These are phyloP conservation scores for Alternaria atra DNA, from an alignment of 2,329 filamentous ascomycete genomes.

Conservation along the genomic window DNA sequence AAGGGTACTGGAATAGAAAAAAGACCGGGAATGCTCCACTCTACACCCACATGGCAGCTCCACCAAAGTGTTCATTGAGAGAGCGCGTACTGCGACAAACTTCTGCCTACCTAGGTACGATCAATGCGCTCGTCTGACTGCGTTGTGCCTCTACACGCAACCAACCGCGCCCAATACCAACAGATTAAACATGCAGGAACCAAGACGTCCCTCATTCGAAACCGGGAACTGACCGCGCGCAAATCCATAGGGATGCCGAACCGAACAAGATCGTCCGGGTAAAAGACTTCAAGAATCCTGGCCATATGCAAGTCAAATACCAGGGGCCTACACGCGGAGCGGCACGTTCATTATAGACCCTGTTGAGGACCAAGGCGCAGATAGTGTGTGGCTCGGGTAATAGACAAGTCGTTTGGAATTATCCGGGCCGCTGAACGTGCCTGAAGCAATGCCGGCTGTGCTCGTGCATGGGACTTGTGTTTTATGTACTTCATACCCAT, in stretches of 20 bases:
- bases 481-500: neutral
- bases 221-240: neutral
- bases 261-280: slow-evolving; percentile 12
- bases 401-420: slow-evolving; percentile 6
- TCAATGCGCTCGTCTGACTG: neutral
- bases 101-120: neutral
- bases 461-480: neutral
- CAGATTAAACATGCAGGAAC: neutral
- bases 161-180: slow-evolving; percentile 2
- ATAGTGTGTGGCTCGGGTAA: neutral
- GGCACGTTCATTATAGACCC: slow-evolving; percentile 2
- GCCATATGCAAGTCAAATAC: slow-evolving; percentile 2
- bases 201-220: neutral
- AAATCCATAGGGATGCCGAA: neutral
- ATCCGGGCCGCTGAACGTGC: slow-evolving; percentile 14
- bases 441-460: neutral
- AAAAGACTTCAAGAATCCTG: slow-evolving; percentile 1
- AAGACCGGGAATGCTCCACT: slow-evolving; percentile 3
- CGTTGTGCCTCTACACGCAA: neutral
- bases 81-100: neutral
- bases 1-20: slow-evolving; percentile 12
- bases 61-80: neutral
- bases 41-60: slow-evolving; percentile 2
- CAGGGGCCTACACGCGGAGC: slow-evolving; percentile 4
- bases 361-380: neutral